Evolutionary conservation across 2,329 filamentous ascomycete genomes (phyloP), one percentile per base, ranked within the genome.

Genomic region (Botrytis cinerea): DNA sequence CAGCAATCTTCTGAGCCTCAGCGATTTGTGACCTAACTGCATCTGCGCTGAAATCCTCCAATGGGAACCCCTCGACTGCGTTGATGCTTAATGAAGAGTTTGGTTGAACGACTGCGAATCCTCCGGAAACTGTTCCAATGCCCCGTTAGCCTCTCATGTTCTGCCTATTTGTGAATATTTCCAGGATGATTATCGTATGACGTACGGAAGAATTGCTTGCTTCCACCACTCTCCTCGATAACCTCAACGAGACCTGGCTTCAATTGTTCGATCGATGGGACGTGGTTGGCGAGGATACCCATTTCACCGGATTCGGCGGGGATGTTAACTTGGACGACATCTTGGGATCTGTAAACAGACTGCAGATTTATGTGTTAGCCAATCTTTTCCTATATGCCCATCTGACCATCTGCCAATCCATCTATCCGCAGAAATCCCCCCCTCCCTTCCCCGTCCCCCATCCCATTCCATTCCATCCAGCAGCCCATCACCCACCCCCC

Each of bases 221-320:
- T 87, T 82, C 87, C 88, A 82, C 94, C 93, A 82, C 86, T 89
- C 89, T 99, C 96, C 88, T 98, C 95, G 79, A 98, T 90, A 82
- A 99, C 89, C 88, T 98, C 95, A 79, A 99, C 89, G 79, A 98
- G 86, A 82, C 96, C 96, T 75, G 96, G 95, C 90, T 97, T 97
- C 85, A 99, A 89, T 89, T 99, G 96, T 89, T 99, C 96, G 83
- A 99, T 98, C 76, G 95, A 94, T 78, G 96, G 95, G 81, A 99
- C 96, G 90, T 99, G 96, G 89, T 96, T 97, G 84, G 96, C 96
- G 83, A 99, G 92, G 81, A 99, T 92, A 92, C 96, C 96, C 96
- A 99, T 99, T 81, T 98, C 96, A 84, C 96, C 96, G 76, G 95
- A 97, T 85, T 97, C 96, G 82, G 96, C 96, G 84, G 96, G 92